Evolutionary conservation across 2,329 filamentous ascomycete species (phyloP), one percentile per base, ranked within the genome.

Genomic region (Xylaria sp.): DNA sequence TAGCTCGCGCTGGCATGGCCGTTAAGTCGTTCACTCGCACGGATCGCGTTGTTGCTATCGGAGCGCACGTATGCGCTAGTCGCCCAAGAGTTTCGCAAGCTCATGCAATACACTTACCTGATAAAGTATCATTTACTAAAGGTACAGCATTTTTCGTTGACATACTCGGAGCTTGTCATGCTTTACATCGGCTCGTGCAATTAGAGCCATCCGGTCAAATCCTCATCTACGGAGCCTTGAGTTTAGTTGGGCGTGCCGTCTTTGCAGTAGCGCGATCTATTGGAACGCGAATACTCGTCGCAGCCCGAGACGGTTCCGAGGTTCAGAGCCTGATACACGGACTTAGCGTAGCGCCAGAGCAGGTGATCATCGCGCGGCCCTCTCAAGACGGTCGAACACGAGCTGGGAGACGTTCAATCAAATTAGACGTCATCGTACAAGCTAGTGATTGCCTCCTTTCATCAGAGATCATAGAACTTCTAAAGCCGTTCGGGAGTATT

Each of bases 191-290:
- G 3, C 40, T 71, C 15, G 56, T 51, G 2, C 11, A 23, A 6
- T 40, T 68, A 11, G 9, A 23, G 20, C 20, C 28, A 54, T 13
- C 38, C 4, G 38, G 2, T 15, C 38, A 7, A 9, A 36, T 70
- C 11, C 31, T 72, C 4, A 49, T 72, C 10, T 64, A 67, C 49
- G 71, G 71, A n/a, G 69, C 64, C 20, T 36, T 67, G 20, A 69
- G 23, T 6, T 10, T 31, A 7, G 33, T 31, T 40, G 71, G 71
- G 4, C 38, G 71, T 4, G 66, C 64, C 7, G 36, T 42, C 7
- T n/a, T 71, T 1, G 71, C 71, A 3, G 40, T 60, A 6, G 71
- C 64, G 5, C 51, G 59, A 36, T 57, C 56, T 9, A 46, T 66
- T 20, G 66, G 65, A 4, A 56, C 59, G 10, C 62, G 40, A 23